Evolutionary conservation across 2,329 filamentous ascomycete species (phyloP).

Genomic region (Fusarium scirpi): DNA sequence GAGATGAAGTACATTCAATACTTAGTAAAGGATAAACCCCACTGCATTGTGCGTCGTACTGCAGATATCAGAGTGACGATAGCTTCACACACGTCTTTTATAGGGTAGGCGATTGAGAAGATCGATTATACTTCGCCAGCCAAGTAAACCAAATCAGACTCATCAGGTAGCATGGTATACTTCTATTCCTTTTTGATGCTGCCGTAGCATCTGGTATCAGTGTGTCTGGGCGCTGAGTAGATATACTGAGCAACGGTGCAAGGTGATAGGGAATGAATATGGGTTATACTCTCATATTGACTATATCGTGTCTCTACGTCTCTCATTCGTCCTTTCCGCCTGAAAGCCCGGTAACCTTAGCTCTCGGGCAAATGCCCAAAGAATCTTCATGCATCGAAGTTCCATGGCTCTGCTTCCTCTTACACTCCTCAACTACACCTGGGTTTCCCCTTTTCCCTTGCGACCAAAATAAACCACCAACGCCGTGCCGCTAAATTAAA

Average conservation of each 20-base stretch:
- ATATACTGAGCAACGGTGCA: neutral
- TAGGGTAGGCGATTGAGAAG: conserved; percentile 1
- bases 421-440: conserved; percentile 3
- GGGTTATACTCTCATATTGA: conserved; percentile 22
- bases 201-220: accelerated
- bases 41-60: neutral
- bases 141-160: neutral
- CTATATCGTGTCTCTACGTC: conserved; percentile 26
- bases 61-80: neutral
- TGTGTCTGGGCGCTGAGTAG: neutral
- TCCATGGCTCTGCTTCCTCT: neutral
- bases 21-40: no score
- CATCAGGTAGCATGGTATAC: accelerated
- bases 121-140: neutral
- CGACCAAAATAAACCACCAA: conserved; percentile 45
- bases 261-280: neutral
- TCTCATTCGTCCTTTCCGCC: neutral
- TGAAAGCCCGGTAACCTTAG: neutral
- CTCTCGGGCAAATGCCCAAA: neutral
- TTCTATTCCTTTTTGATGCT: neutral
- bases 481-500: conserved; percentile 46
- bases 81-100: neutral
- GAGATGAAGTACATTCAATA: neutral
- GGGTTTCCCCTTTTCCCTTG: conserved; percentile 26
- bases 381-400: neutral